phyloP scores from a whole-genome alignment of 2,329 filamentous ascomycete genomes.

The Epicoccum sorghinum region DNA sequence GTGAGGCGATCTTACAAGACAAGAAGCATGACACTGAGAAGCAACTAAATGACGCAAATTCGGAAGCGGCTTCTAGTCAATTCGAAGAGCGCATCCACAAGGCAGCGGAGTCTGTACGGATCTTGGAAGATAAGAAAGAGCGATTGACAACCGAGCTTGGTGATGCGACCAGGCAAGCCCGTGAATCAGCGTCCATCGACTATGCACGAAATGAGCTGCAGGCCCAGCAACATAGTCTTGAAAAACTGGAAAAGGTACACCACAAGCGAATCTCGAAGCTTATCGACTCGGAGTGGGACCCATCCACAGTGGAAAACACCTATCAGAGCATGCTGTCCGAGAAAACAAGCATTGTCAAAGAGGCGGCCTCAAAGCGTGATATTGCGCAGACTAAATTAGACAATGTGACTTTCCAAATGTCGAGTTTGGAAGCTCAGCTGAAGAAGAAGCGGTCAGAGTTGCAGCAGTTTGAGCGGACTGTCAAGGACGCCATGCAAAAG shows the following conservation, averaged over 20 bases:
- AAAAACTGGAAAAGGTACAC: conserved; percentile 79
- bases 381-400: conserved; percentile 73
- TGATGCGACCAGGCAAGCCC: conserved; percentile 79
- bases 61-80: conserved; percentile 66
- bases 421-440: conserved; percentile 67
- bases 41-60: conserved; percentile 66
- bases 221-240: conserved; percentile 74
- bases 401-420: conserved; percentile 75
- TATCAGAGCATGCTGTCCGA: conserved; percentile 69
- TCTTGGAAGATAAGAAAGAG: conserved; percentile 74
- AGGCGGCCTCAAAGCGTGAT: conserved; percentile 74
- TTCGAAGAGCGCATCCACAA: conserved; percentile 75
- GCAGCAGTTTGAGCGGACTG: conserved; percentile 65
- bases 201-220: conserved; percentile 80
- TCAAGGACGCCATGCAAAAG: conserved; percentile 59
- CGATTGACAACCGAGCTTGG: conserved; percentile 80
- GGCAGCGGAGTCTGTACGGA: conserved; percentile 68
- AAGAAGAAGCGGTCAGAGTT: conserved; percentile 69
- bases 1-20: conserved; percentile 76
- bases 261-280: conserved; percentile 70
- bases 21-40: conserved; percentile 72
- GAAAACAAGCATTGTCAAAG: conserved; percentile 64
- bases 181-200: conserved; percentile 83
- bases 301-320: conserved; percentile 70
- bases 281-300: conserved; percentile 71